Conservation (phyloP, 805 yeast genomes). For the Pichia rugopelliculosa region DNA sequence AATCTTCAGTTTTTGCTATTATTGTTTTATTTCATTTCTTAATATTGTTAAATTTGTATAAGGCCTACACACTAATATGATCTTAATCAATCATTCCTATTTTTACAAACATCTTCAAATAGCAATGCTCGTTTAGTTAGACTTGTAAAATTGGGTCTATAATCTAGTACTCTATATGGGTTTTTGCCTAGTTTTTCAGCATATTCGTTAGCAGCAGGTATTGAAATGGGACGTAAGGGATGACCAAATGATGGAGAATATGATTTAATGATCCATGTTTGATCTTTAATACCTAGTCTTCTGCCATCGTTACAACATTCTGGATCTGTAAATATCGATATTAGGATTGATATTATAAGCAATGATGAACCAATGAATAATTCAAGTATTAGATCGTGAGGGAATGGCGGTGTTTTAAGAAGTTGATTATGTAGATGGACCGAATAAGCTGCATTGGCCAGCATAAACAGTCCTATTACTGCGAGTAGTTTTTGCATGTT, state of each 20-base stretch:
- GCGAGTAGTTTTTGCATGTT: not conserved
- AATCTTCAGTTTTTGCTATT: too few species aligned
- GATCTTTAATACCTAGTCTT: not conserved
- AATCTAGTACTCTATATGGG: not conserved
- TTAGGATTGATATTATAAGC: not conserved
- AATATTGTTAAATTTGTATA: not conserved
- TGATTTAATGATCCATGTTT: not conserved
- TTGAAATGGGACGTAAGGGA: not conserved
- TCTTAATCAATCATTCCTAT: not conserved
- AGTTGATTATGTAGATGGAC: not conserved
- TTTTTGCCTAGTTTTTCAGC: not conserved
- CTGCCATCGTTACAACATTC: not conserved
- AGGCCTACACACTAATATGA: not conserved
- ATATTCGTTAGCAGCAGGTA: not conserved
- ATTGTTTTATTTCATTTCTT: not conserved
- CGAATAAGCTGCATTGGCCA: conserved; percentile 6
- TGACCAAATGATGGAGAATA: not conserved
- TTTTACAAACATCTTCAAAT: not conserved
- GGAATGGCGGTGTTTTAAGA: not conserved
- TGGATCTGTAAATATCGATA: not conserved
- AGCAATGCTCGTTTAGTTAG: not conserved
- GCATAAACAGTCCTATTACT: not conserved
- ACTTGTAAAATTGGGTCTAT: not conserved
- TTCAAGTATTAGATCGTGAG: not conserved
- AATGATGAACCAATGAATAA: not conserved